Evolutionary conservation across 441 rosid genomes (phyloP).

Genomic region (Hura crepitans): DNA sequence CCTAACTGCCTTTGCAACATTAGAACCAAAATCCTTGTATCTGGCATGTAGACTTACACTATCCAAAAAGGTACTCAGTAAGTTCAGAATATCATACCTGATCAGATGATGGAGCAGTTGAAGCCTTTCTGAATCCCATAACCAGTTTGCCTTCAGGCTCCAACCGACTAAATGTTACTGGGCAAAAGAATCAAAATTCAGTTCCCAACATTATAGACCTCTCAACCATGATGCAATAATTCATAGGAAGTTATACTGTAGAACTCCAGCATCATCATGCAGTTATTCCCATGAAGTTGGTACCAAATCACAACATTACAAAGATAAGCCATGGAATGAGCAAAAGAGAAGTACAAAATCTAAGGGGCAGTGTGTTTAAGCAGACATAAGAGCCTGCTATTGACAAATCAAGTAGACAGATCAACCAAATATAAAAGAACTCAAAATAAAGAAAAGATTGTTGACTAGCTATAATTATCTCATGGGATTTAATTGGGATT

Average conservation of each 20-base stretch:
- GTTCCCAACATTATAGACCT: constrained; percentile 26
- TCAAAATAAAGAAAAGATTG: constrained; percentile 18
- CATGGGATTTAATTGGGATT: too few species aligned
- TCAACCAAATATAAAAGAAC: constrained; percentile 11
- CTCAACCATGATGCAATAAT: constrained; percentile 14
- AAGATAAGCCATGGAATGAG: constrained; percentile 5
- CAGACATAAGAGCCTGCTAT: constrained; percentile 11
- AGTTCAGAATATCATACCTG: constrained; percentile 54
- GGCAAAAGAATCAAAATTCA: constrained; percentile 35
- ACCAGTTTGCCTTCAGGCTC: constrained; percentile 95
- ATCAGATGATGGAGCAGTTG: constrained; percentile 58
- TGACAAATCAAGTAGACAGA: constrained; percentile 3
- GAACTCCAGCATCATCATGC: constrained; percentile 15
- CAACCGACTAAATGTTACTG: constrained; percentile 91
- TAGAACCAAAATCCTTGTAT: neutral
- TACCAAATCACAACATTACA: constrained; percentile 19
- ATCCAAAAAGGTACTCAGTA: constrained; percentile 16
- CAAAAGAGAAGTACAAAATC: constrained; percentile 9
- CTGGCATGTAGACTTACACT: neutral
- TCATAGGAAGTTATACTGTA: constrained; percentile 21
- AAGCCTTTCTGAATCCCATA: constrained; percentile 95
- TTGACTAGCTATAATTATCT: too few species aligned
- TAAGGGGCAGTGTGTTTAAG: constrained; percentile 2
- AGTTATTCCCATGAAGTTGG: constrained; percentile 17
- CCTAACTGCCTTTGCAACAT: neutral